phyloP scores from a whole-genome alignment of 257 asterid species.

The Jaltomata sinuosa region DNA sequence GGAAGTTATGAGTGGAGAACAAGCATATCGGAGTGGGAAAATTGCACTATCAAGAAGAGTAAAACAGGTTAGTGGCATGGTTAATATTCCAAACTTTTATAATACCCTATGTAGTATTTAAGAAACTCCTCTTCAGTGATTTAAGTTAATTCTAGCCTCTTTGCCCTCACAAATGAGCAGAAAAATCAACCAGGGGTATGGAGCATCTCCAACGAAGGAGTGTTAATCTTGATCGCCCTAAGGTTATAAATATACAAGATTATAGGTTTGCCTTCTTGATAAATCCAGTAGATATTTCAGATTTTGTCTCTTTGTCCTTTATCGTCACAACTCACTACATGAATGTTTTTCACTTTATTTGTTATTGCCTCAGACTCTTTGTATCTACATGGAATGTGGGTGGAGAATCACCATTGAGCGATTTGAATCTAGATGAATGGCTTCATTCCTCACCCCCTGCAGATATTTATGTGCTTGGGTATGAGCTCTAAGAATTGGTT shows the following conservation, averaged over 20 bases:
- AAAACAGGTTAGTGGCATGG: not conserved
- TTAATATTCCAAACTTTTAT: not conserved
- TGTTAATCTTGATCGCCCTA: slow-evolving; percentile 10
- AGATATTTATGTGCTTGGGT: slow-evolving; percentile 24
- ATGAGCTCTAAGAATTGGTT: not conserved
- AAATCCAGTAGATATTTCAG: not conserved
- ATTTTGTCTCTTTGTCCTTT: not conserved
- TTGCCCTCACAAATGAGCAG: not conserved
- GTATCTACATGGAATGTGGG: slow-evolving; percentile 25
- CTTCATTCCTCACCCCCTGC: slow-evolving; percentile 16
- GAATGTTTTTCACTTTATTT: not conserved
- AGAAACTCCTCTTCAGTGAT: not conserved
- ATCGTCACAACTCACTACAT: not conserved
- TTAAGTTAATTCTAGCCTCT: not conserved
- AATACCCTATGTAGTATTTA: not conserved
- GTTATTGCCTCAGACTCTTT: slow-evolving; percentile 10
- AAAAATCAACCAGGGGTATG: not conserved
- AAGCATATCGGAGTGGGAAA: not conserved
- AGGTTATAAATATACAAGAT: slow-evolving; percentile 1
- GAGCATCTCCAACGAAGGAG: not conserved
- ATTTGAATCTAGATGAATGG: slow-evolving; percentile 16
- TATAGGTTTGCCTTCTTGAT: slow-evolving; percentile 7
- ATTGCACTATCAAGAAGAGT: slow-evolving; percentile 11
- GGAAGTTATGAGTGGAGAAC: slow-evolving; percentile 7
- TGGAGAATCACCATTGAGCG: slow-evolving; percentile 12